phyloP scores from a whole-genome alignment of 106 monocot species.

The Iris macrosiphon region DNA sequence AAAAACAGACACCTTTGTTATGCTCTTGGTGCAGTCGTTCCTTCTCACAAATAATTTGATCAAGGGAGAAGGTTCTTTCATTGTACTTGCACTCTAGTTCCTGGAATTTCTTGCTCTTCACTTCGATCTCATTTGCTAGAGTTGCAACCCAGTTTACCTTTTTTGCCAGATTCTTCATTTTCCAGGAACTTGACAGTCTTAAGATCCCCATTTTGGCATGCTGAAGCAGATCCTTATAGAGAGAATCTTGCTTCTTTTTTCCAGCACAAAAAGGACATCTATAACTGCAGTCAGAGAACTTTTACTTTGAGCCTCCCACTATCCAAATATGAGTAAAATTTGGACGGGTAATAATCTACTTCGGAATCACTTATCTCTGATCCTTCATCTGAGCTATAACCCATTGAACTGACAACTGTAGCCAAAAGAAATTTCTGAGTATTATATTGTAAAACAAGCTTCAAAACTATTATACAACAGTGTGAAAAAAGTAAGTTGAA shows the following conservation, averaged over 20 bases:
- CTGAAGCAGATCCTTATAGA: constrained; percentile 55
- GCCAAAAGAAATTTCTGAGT: background rate
- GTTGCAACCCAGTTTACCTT: constrained; percentile 33
- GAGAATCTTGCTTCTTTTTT: constrained; percentile 56
- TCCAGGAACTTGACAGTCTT: constrained; percentile 36
- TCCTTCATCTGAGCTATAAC: constrained; percentile 19
- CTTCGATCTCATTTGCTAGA: constrained; percentile 29
- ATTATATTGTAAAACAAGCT: background rate
- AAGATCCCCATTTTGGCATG: constrained; percentile 60
- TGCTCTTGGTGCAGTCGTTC: constrained; percentile 7
- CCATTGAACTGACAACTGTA: constrained; percentile 9
- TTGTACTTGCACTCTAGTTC: constrained; percentile 27
- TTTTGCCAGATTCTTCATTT: constrained; percentile 28
- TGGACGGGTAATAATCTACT: constrained; percentile 30
- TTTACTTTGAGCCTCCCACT: constrained; percentile 20
- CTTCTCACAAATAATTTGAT: constrained; percentile 25
- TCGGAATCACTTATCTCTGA: constrained; percentile 71
- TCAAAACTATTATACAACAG: too few species aligned
- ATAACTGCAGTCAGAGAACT: constrained; percentile 21
- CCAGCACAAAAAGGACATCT: constrained; percentile 67
- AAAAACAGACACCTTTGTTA: constrained; percentile 29
- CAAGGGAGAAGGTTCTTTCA: constrained; percentile 7
- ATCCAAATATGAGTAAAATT: constrained; percentile 24
- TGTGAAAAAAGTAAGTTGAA: too few species aligned
- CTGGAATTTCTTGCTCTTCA: constrained; percentile 13